Evolutionary conservation across 345 rosid species (phyloP).

Genomic region (Salix brachista): DNA sequence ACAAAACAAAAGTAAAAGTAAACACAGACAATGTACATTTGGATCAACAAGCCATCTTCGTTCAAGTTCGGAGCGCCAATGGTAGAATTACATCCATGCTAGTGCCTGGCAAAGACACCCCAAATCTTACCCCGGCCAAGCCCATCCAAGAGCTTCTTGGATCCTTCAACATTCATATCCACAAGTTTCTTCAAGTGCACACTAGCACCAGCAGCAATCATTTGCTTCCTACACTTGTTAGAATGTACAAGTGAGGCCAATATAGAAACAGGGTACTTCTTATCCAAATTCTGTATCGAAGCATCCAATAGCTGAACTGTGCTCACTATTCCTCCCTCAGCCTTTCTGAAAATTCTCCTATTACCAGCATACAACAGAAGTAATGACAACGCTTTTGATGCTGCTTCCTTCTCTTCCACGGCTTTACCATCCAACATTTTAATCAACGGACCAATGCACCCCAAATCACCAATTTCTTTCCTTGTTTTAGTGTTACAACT

Average conservation of each 20-base stretch:
- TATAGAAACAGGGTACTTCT: slow-evolving; percentile 50
- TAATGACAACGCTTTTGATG: slow-evolving; percentile 59
- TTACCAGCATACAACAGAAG: slow-evolving; percentile 46
- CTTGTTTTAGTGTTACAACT: slow-evolving; percentile 49
- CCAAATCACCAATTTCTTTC: slow-evolving; percentile 71
- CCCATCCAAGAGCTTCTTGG: slow-evolving; percentile 69
- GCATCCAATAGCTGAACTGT: slow-evolving; percentile 70
- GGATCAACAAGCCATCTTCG: slow-evolving; percentile 17
- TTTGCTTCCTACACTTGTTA: slow-evolving; percentile 70
- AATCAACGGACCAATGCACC: slow-evolving; percentile 49
- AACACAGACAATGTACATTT: slow-evolving; percentile 43
- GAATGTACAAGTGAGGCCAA: slow-evolving; percentile 62
- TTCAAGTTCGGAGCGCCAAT: slow-evolving; percentile 4
- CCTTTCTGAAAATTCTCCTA: slow-evolving; percentile 49
- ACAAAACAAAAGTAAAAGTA: slow-evolving; percentile 10
- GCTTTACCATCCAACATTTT: slow-evolving; percentile 88
- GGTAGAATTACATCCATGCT: neutral
- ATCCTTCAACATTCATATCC: slow-evolving; percentile 72
- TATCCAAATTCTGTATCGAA: slow-evolving; percentile 47
- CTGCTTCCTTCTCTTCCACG: slow-evolving; percentile 78
- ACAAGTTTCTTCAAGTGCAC: slow-evolving; percentile 66
- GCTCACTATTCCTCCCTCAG: slow-evolving; percentile 54
- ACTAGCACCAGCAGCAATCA: slow-evolving; percentile 70
- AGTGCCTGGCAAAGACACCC: slow-evolving; percentile 70
- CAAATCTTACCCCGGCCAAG: slow-evolving; percentile 72